Evolutionary conservation across 768 basidiomycete genomes (phyloP).

Genomic region (Pulveroboletus sp.): DNA sequence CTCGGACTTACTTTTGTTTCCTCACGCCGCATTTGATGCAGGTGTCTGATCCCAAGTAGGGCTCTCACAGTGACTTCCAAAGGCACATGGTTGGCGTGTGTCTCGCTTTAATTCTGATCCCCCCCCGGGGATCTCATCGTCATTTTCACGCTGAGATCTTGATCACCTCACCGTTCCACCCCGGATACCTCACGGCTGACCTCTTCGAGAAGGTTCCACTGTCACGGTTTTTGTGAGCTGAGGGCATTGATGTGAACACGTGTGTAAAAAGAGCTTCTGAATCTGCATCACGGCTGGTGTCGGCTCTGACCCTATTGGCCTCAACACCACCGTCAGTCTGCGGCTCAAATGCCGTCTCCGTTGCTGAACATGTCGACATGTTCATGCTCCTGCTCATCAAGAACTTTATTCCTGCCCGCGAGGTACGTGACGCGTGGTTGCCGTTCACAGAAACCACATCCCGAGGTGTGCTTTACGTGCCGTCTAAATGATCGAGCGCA

Average conservation of each 20-base stretch:
- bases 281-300: no score
- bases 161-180: conserved; percentile 85
- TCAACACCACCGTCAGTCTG: conserved; percentile 88
- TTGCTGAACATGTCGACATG: conserved; percentile 90
- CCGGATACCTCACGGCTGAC: conserved; percentile 74
- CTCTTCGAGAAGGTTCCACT: conserved; percentile 57
- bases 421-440: conserved; percentile 38
- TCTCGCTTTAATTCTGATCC: conserved; percentile 4
- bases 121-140: conserved; percentile 12
- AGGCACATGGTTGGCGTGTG: conserved; percentile 75
- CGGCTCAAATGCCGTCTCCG: conserved; percentile 86
- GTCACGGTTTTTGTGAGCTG: not conserved
- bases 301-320: conserved; percentile 69
- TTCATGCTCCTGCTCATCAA: conserved; percentile 81
- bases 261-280: not conserved
- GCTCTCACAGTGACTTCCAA: no score
- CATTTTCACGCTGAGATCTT: conserved; percentile 61
- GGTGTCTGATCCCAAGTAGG: no score
- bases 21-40: no score
- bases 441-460: not conserved
- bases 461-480: not conserved
- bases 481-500: conserved; percentile 68
- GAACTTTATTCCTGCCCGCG: no score
- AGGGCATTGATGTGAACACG: not conserved
- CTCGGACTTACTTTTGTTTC: no score